Evolutionary conservation across 1,284 basidiomycete species (phyloP), one percentile per base, ranked within the genome.

Genomic region (Cerioporus squamosus): DNA sequence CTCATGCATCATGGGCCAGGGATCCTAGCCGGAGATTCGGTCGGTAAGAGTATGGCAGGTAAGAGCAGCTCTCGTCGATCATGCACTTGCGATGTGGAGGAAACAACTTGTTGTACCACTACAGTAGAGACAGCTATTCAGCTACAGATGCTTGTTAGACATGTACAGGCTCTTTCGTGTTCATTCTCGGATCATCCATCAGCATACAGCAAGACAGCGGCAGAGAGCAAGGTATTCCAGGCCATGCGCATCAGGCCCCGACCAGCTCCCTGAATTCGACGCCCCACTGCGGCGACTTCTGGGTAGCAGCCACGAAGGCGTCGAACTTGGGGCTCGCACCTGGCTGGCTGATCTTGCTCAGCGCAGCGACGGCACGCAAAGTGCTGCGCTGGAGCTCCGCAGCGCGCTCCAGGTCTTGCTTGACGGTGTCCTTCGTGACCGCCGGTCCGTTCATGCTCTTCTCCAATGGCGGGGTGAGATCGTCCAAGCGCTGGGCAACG

Each of bases 321-420:
- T 95, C 91, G 71, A 95, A 95, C 60, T 81, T 83, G 8, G 86
- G 85, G 38, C 86, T 86, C 24, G 85, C 82, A 2, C 86, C 85
- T 14, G 83, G 74, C 15, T 81, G 80, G 26, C 74, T 71, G 45
- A 90, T 83, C 74, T 87, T 91, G 74, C 88, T 90, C 55, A 97
- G 78, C n/a, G 93, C 93, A 22, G 89, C 90, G 42, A 94, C 84
- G 5, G 94, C 94, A 36, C 95, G 81, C 65, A 97, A 80, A 10
- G 94, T 91, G 68, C 93, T 94, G 59, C 92, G 80, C 76, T 97
- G 94, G 66, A 97, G 80, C 75, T 98, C 96, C 23, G 91, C 91
- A 2, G 94, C 92, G 33, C 96, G 88, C 76, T 99, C 97, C 49
- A 98, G 76, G 68, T 99, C 97, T 75, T 98, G 97, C 77, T 98